Percentiles rank a stretch among this genome's conserved stretches.
Conservation (phyloP, 1,139 yeast genomes). For the Hyphopichia burtonii region DNA sequence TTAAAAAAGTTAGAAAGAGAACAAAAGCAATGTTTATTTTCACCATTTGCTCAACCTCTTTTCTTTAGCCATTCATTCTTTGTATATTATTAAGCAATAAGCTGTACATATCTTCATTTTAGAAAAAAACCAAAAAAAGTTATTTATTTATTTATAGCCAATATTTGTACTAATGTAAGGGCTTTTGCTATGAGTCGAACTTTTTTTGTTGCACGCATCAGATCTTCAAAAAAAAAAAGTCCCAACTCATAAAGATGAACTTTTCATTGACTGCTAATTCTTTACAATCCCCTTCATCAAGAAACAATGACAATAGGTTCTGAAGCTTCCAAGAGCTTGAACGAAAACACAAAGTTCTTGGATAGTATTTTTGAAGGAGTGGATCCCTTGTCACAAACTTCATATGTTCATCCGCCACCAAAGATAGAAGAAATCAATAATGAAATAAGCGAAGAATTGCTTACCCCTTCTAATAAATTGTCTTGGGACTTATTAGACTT, state of each 20-base stretch:
- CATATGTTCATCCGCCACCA: slow-evolving; percentile 2
- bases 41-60: no score
- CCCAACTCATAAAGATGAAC: background rate
- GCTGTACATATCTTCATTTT: background rate
- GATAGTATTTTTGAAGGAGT: slow-evolving; percentile 5
- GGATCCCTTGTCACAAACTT: slow-evolving; percentile 5
- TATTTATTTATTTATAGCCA: background rate
- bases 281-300: background rate
- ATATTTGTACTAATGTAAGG: no score
- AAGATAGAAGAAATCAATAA: slow-evolving; percentile 6
- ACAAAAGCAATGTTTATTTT: no score
- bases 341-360: background rate
- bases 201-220: background rate
- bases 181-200: no score
- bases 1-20: background rate
- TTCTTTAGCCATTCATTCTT: no score
- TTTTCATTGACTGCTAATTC: background rate
- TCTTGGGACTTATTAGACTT: slow-evolving; percentile 62
- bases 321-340: background rate
- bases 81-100: background rate
- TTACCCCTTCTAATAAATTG: slow-evolving; percentile 50
- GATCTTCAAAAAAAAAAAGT: background rate
- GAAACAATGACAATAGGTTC: background rate
- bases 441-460: slow-evolving; percentile 27
- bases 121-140: background rate